Percentiles rank a stretch among this genome's conserved stretches.
Evolutionary conservation across 129 eudicot species (phyloP).

Genomic region (Flaveria bidentis): DNA sequence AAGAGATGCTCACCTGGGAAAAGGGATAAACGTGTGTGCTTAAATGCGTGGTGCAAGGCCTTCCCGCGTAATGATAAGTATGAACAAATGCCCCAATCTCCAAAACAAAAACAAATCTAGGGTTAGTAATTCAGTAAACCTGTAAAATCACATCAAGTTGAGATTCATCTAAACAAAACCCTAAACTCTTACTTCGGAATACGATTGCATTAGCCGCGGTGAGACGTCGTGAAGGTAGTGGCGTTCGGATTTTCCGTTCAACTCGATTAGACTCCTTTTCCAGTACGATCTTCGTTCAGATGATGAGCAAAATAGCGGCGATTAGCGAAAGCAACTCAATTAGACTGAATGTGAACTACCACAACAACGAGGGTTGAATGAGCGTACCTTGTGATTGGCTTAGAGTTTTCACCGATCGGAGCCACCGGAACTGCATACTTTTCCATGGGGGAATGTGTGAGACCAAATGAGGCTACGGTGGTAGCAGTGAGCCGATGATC

Average conservation of each 20-base stretch:
- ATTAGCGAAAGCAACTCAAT: too few species aligned
- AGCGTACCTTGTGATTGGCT: constrained; percentile 36
- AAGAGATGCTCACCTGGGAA: too few species aligned
- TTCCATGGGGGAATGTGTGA: constrained; percentile 40
- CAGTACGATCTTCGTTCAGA: constrained; percentile 46
- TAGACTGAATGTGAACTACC: too few species aligned
- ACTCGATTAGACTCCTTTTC: constrained; percentile 60
- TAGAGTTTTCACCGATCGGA: constrained; percentile 36
- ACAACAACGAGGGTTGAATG: too few species aligned
- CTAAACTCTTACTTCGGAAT: constrained; percentile 44
- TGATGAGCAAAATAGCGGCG: not conserved
- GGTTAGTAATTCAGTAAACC: constrained; percentile 17
- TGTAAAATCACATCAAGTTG: not conserved
- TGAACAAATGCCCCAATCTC: constrained; percentile 74
- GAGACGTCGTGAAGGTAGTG: constrained; percentile 50
- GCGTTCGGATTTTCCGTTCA: constrained; percentile 53
- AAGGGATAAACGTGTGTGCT: too few species aligned
- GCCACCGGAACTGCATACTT: not conserved
- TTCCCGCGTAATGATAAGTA: constrained; percentile 43
- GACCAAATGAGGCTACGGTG: too few species aligned
- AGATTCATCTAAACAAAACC: not conserved
- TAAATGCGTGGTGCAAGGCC: constrained; percentile 46
- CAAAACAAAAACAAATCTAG: constrained; percentile 21
- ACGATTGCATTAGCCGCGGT: constrained; percentile 54
- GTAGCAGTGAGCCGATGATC: too few species aligned